Percentiles rank a stretch among this genome's conserved stretches.
Conservation (phyloP, 169 alveolate genomes). For the Theileria parva region DNA sequence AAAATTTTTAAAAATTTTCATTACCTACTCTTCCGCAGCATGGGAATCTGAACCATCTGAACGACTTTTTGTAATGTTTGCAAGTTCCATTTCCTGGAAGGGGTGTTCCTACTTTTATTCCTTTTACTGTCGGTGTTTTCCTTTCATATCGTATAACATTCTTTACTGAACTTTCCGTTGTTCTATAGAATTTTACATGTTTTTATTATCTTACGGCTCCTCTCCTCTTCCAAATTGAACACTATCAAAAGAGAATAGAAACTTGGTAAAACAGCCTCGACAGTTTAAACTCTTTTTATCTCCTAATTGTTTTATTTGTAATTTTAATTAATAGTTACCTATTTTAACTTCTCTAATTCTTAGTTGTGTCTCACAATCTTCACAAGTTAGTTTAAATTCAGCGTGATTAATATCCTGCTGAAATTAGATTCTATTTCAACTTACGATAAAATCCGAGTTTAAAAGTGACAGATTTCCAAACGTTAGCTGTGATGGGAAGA, state of each 20-base stretch:
- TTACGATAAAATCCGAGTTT: constrained; percentile 27
- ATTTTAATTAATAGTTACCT: constrained; percentile 10
- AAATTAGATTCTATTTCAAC: neutral
- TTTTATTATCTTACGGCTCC: constrained; percentile 24
- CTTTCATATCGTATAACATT: constrained; percentile 25
- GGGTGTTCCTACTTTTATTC: constrained; percentile 78
- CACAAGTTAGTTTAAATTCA: constrained; percentile 58
- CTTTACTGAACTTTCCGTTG: neutral
- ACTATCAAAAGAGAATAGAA: constrained; percentile 25
- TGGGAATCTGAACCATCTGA: constrained; percentile 87
- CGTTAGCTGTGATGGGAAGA: constrained; percentile 24
- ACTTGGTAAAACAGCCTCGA: constrained; percentile 57
- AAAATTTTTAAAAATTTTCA: neutral
- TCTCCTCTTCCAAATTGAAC: constrained; percentile 40
- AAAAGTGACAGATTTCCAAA: constrained; percentile 45
- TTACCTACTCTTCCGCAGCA: constrained; percentile 81
- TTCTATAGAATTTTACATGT: neutral
- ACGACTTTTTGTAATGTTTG: constrained; percentile 85
- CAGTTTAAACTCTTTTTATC: constrained; percentile 37
- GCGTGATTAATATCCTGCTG: constrained; percentile 36
- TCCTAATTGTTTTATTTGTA: constrained; percentile 4
- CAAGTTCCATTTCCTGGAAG: constrained; percentile 84
- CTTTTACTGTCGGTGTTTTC: constrained; percentile 26
- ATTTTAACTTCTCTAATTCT: constrained; percentile 56
- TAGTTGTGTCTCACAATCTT: constrained; percentile 64